phyloP scores from a whole-genome alignment of 1,284 basidiomycete species.

The Baeospora myosura region DNA sequence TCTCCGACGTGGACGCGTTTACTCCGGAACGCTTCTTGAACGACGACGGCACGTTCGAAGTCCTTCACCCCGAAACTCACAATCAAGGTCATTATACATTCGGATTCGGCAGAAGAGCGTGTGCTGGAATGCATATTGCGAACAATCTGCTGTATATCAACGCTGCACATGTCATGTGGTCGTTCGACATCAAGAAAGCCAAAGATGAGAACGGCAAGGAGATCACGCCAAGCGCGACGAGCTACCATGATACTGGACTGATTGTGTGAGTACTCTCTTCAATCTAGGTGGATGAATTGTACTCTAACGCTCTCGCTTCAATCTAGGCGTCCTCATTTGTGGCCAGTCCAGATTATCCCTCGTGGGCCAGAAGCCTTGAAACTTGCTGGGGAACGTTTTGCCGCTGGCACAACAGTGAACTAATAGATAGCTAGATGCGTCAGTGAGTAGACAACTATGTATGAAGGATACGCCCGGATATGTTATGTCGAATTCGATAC shows the following conservation, averaged over 20 bases:
- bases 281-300: not conserved
- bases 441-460: no score
- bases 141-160: not conserved
- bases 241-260: not conserved
- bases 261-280: not conserved
- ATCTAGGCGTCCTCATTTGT: not conserved
- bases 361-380: not conserved
- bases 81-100: not conserved
- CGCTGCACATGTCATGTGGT: not conserved
- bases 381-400: not conserved
- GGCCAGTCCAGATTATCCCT: not conserved
- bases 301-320: not conserved
- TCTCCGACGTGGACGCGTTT: not conserved
- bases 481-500: no score
- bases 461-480: no score
- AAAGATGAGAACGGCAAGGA: no score
- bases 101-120: not conserved
- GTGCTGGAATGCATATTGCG: not conserved
- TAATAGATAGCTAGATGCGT: no score
- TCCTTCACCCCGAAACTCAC: not conserved
- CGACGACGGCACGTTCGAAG: not conserved
- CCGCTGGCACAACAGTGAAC: no score
- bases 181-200: not conserved
- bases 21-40: slow-evolving; percentile 4
- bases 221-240: not conserved